Evolutionary conservation across 768 basidiomycete species (phyloP).

Genomic region (Lactarius evosmus): DNA sequence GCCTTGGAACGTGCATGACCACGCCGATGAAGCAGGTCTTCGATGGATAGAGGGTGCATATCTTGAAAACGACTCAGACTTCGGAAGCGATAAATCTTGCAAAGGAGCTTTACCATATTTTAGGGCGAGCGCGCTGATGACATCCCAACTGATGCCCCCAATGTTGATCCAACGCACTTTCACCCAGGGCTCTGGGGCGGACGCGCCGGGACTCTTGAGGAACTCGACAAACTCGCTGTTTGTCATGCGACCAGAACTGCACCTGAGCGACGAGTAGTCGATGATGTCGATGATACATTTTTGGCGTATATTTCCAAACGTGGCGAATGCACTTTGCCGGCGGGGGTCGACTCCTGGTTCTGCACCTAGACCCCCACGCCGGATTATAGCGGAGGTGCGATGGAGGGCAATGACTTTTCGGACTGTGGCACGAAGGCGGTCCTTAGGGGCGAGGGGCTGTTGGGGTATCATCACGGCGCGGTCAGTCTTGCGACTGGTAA

Average conservation of each 20-base stretch:
- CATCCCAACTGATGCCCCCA: slow-evolving; percentile 67
- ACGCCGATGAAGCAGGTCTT: slow-evolving; percentile 60
- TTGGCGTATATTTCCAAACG: slow-evolving; percentile 55
- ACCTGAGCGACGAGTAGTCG: slow-evolving; percentile 60
- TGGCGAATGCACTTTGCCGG: slow-evolving; percentile 50
- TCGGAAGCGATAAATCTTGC: not conserved
- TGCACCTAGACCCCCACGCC: slow-evolving; percentile 48
- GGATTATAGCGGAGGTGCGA: slow-evolving; percentile 44
- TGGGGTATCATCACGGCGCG: slow-evolving; percentile 9
- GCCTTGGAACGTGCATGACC: slow-evolving; percentile 57
- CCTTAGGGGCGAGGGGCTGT: slow-evolving; percentile 44
- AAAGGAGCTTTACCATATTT: slow-evolving; percentile 49
- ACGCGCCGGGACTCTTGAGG: slow-evolving; percentile 44
- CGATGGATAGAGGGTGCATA: slow-evolving; percentile 67
- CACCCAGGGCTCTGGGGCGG: slow-evolving; percentile 54
- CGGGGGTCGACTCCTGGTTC: slow-evolving; percentile 73
- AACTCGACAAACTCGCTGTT: slow-evolving; percentile 60
- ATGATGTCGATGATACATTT: slow-evolving; percentile 64
- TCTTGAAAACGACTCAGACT: slow-evolving; percentile 37
- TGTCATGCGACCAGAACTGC: slow-evolving; percentile 52
- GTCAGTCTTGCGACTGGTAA: not conserved
- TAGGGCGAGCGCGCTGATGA: slow-evolving; percentile 62
- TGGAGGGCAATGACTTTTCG: slow-evolving; percentile 63
- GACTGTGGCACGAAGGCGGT: slow-evolving; percentile 53
- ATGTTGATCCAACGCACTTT: slow-evolving; percentile 76